Evolutionary conservation across 2,329 filamentous ascomycete genomes (phyloP), one percentile per base, ranked within the genome.

Genomic region (Penicillium sclerotigenum): DNA sequence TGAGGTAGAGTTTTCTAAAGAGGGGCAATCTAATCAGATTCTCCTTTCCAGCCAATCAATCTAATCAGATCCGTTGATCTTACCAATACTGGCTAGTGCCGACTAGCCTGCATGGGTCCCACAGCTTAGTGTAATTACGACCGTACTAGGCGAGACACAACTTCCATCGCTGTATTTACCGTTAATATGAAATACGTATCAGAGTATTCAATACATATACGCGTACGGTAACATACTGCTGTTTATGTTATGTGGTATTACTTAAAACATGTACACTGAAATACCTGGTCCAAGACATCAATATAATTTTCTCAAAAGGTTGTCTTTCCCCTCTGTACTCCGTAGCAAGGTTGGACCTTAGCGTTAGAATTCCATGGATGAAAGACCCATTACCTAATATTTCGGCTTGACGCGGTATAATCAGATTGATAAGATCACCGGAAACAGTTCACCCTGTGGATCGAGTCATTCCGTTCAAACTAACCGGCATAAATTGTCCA

Each of bases 31-130:
- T 59, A 59, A 59, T 59, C 57, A 42, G 57, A 59, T 59, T 45
- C 22, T 31, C 4, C 13, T 7, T 14, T 26, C 18, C 18, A 36
- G 33, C 57, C 54, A 57, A 64, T 65, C 54, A 64, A 65, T 66
- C 61, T 64, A 64, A 64, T 64, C 60, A 55, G 62, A 64, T 64
- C 54, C 54, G 42, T 31, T 48, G 29, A 45, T 50, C 31, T 64
- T 68, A 56, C 56, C 53, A 34, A 56, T 48, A 20, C 34, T 10
- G 33, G 36, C 26, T 57, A 51, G 29, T 18, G 2, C 7, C n/a
- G 6, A 11, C 26, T 45, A 41, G 33, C 31, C 33, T 38, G 40
- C 47, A 36, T 34, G 14, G 24, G 31, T 31, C 26, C 52, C 46
- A 43, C 11, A 20, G 14, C 36, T 31, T 42, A 3, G n/a, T 41